Conservation (phyloP, 371 early-diverging fungal genomes). For the Mucor lusitanicus region DNA sequence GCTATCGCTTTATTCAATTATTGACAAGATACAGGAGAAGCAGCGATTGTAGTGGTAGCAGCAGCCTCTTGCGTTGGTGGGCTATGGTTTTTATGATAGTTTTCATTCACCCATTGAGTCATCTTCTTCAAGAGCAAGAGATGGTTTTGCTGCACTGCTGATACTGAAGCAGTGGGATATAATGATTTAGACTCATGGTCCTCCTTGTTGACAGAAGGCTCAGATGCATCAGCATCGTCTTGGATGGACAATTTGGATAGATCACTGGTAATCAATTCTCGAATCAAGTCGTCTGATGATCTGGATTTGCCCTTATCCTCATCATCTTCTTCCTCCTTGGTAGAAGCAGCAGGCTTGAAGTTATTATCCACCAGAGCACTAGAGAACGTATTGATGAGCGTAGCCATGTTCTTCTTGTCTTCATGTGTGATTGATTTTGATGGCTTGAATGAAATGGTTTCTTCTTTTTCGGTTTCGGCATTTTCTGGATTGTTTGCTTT, state of each 20-base stretch:
- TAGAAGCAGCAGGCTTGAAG: background rate
- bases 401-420: constrained; percentile 40
- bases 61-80: background rate
- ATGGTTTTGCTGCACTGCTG: background rate
- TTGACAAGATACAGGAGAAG: constrained; percentile 2
- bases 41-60: background rate
- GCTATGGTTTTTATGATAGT: constrained; percentile 9
- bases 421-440: constrained; percentile 23
- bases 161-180: constrained; percentile 8
- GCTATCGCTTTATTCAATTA: background rate
- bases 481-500: constrained; percentile 18
- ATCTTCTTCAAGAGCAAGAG: constrained; percentile 16
- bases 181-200: background rate
- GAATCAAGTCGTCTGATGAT: constrained; percentile 2
- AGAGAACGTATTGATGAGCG: constrained; percentile 34
- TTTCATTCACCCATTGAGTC: constrained; percentile 22
- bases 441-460: constrained; percentile 25
- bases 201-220: background rate
- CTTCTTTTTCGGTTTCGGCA: constrained; percentile 20
- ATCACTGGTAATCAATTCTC: constrained; percentile 18
- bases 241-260: constrained; percentile 18
- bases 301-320: background rate
- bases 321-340: background rate
- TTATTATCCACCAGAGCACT: constrained; percentile 1
- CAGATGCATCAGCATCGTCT: background rate